Conservation (phyloP, 192 early-diverging fungal species). For the Gigaspora rosea region DNA sequence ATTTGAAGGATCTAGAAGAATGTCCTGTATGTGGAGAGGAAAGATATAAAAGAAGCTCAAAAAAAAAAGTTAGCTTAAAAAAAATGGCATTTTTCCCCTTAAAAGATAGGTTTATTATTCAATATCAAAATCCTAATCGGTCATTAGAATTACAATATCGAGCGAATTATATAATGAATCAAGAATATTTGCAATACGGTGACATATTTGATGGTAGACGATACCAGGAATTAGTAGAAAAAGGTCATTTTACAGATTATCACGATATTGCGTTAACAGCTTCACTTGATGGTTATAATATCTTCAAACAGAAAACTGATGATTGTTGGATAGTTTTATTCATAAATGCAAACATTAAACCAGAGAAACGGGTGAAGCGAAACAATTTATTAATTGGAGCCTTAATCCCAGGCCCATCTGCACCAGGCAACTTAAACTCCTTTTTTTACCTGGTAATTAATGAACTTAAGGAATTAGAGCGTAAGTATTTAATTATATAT, state of each 20-base stretch:
- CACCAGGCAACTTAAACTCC: background rate
- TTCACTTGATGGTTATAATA: slow-evolving; percentile 1
- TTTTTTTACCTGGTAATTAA: background rate
- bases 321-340: background rate
- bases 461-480: background rate
- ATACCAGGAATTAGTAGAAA: background rate
- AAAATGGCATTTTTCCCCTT: no score
- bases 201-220: no score
- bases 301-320: background rate
- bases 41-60: no score
- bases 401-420: background rate
- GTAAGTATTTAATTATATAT: background rate
- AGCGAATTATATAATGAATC: no score
- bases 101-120: no score
- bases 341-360: background rate
- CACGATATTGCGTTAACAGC: background rate
- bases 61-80: no score
- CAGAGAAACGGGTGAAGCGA: background rate
- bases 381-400: slow-evolving; percentile 1
- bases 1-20: background rate
- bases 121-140: no score
- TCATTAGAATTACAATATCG: no score
- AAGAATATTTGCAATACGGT: no score
- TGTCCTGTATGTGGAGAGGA: no score
- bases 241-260: background rate